Base-by-base conservation (phyloP, 2,329 filamentous ascomycete genomes). In the Rosellinia necatrix region DNA sequence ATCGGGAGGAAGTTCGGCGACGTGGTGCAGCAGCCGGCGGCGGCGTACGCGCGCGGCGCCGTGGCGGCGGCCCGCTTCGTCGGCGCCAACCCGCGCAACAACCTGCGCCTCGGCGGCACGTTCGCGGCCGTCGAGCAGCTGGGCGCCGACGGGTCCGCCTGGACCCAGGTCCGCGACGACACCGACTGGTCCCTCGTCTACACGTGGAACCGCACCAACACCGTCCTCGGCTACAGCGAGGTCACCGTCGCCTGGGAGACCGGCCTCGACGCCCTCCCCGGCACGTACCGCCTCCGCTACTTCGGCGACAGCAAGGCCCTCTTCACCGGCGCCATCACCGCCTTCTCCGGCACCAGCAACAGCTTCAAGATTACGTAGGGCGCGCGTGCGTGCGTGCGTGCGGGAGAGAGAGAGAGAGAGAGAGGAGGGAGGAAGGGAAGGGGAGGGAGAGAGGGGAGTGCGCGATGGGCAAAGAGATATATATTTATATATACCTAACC, bases 71-170 rank as follows among this genome's bases (percentile, higher is more conserved):
- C 81, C 0, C 85, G 80, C 0, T 97, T 97, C 71, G 83, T 93
- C 2, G 93, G 88, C 13, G 92, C 92, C 1, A 96, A 96, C 67
- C 93, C 93, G 13, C 83, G 93, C 25, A 97, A 97, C 71, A 89
- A 96, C 62, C 82, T 97, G 25, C 83, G 86, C 2, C 83, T 91
- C 2, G 92, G 90, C 66, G 81, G 79, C 2, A 96, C 91, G 0
- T 97, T 86, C 71, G 87, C 87, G 0, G 84, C 89, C 0, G 82
- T 97, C 0, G 92, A 97, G 76, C 78, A 78, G 67, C 78, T 83
- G 43, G 70, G 79, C 29, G 61, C 65, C 34, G 67, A 69, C 24
- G 75, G 69, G 12, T 66, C 65, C 2, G 52, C 48, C 0, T 97
- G 93, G 93, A 74, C 72, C 6, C 78, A 76, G 35, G 82, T 94